A percentile compares a stretch with the other conserved stretches of the same genome.
These are phyloP conservation scores for Leptosphaerulina australis DNA, from an alignment of 2,329 filamentous ascomycete species.

Conservation along the genomic window DNA sequence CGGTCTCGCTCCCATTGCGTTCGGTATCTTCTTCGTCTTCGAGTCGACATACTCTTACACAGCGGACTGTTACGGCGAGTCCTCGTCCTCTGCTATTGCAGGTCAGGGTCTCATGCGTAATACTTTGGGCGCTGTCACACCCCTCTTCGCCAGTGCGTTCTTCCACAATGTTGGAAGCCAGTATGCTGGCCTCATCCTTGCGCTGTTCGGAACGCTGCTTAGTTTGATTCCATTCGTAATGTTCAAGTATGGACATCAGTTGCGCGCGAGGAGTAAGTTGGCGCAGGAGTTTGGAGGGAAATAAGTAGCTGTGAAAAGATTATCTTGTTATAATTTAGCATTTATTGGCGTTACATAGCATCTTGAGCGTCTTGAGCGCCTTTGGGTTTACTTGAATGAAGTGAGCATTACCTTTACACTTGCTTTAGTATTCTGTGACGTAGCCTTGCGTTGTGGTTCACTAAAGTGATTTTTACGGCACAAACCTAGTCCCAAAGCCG, in stretches of 20 bases:
- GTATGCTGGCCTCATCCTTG: conserved; percentile 58
- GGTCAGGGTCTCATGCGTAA: conserved; percentile 61
- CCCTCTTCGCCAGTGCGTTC: conserved; percentile 59
- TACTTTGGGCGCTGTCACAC: conserved; percentile 59
- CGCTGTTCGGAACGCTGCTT: conserved; percentile 53
- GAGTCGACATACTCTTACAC: conserved; percentile 58
- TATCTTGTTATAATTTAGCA: neutral
- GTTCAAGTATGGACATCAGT: conserved; percentile 51
- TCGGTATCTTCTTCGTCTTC: conserved; percentile 61
- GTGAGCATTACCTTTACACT: too few relatives aligned
- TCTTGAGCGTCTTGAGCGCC: neutral
- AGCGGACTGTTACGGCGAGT: conserved; percentile 60
- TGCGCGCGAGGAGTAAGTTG: conserved; percentile 50
- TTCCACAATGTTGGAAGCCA: conserved; percentile 61
- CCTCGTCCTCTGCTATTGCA: conserved; percentile 52
- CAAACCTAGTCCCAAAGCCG: too few relatives aligned
- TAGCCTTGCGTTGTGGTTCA: too few relatives aligned
- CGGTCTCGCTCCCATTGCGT: conserved; percentile 57
- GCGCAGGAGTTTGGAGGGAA: conserved; percentile 37
- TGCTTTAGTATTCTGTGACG: too few relatives aligned
- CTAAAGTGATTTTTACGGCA: too few relatives aligned
- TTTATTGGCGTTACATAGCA: neutral
- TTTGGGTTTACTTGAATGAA: too few relatives aligned
- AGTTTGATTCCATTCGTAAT: conserved; percentile 54
- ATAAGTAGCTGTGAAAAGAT: neutral